phyloP scores from a whole-genome alignment of 2,329 filamentous ascomycete genomes.

The Pyrenophora graminea region DNA sequence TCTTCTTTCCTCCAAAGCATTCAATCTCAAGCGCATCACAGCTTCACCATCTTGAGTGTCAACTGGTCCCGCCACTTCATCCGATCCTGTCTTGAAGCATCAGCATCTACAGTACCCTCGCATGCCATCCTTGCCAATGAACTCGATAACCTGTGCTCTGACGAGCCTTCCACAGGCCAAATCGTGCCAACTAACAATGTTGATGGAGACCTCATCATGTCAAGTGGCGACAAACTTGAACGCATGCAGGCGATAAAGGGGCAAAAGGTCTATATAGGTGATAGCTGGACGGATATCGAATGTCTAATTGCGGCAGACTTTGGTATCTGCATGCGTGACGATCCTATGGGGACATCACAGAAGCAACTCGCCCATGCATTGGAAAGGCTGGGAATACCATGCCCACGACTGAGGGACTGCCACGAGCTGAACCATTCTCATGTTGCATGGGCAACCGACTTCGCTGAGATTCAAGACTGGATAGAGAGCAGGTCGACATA shows the following conservation, averaged over 20 bases:
- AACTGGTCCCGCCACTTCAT: constrained; percentile 56
- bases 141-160: constrained; percentile 21
- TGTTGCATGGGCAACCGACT: constrained; percentile 35
- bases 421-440: constrained; percentile 12
- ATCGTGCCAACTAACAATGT: constrained; percentile 11
- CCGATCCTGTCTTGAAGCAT: constrained; percentile 26
- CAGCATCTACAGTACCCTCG: background rate
- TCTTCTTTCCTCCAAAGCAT: constrained; percentile 35
- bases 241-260: constrained; percentile 7
- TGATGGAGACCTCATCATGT: constrained; percentile 33
- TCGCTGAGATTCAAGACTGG: constrained; percentile 15
- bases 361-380: constrained; percentile 43
- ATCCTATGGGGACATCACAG: constrained; percentile 41
- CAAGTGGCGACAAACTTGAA: constrained; percentile 49
- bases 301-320: constrained; percentile 51
- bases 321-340: constrained; percentile 53
- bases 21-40: constrained; percentile 7
- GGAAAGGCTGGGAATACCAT: constrained; percentile 34
- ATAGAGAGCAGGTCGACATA: background rate
- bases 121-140: constrained; percentile 28
- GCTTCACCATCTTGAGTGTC: constrained; percentile 49
- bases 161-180: constrained; percentile 20
- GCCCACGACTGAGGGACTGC: constrained; percentile 25
- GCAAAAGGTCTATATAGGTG: constrained; percentile 51
- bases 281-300: constrained; percentile 55